phyloP scores from a whole-genome alignment of 2,329 filamentous ascomycete species.

The Aspergillus pseudonomiae region DNA sequence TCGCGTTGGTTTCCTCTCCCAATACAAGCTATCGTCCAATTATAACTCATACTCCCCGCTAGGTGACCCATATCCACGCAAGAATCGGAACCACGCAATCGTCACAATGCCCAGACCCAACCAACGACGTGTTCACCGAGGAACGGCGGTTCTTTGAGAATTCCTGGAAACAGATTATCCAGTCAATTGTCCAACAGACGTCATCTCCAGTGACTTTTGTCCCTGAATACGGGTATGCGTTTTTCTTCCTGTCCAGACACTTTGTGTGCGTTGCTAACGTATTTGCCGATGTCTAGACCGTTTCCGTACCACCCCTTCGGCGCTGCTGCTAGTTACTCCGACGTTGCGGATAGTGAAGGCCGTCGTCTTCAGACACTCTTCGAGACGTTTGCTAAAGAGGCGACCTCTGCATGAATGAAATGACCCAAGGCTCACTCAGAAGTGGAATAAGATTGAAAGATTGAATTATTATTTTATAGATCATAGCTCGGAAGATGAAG shows the following conservation, averaged over 20 bases:
- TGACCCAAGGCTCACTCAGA: too few relatives aligned
- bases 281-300: slow-evolving; percentile 14
- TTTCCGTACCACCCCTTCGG: slow-evolving; percentile 28
- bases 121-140: slow-evolving; percentile 30
- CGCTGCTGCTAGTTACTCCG: slow-evolving; percentile 17
- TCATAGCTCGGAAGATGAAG: neutral
- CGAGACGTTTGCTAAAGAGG: neutral
- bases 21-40: too few relatives aligned
- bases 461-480: neutral
- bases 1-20: slow-evolving; percentile 25
- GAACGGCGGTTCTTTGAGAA: slow-evolving; percentile 39
- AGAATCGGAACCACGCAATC: slow-evolving; percentile 42
- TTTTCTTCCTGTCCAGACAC: neutral
- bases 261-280: neutral
- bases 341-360: slow-evolving; percentile 26
- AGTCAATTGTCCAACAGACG: slow-evolving; percentile 6
- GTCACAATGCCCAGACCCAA: slow-evolving; percentile 41
- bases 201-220: slow-evolving; percentile 14
- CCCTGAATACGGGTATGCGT: slow-evolving; percentile 17
- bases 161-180: slow-evolving; percentile 22
- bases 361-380: slow-evolving; percentile 21
- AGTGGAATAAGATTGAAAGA: too few relatives aligned
- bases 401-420: neutral
- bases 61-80: slow-evolving; percentile 41
- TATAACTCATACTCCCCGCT: neutral